A percentile compares a stretch with the other conserved stretches of the same genome.
These are phyloP conservation scores for Vanrija humicola DNA, from an alignment of 1,284 basidiomycete genomes.

Conservation along the genomic window DNA sequence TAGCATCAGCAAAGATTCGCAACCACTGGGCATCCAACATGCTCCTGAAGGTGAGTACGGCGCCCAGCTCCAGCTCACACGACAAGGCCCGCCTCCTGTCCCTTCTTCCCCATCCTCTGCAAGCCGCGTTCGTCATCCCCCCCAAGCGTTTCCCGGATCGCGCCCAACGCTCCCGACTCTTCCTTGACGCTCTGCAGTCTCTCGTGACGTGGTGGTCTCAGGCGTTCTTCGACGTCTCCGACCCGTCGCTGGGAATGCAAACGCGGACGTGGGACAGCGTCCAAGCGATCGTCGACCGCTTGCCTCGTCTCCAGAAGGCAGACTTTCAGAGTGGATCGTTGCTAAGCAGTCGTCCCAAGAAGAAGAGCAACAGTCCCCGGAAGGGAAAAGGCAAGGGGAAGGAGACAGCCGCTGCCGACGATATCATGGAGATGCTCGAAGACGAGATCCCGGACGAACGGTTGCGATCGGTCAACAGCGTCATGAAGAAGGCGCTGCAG, in stretches of 20 bases:
- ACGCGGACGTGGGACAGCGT: constrained; percentile 68
- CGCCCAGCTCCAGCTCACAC: background rate
- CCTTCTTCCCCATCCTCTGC: constrained; percentile 69
- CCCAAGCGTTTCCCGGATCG: constrained; percentile 77
- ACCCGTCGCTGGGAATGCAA: constrained; percentile 53
- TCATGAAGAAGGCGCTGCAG: constrained; percentile 84
- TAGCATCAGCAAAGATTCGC: constrained; percentile 69
- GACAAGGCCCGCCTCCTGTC: constrained; percentile 65
- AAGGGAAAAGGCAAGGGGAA: constrained; percentile 47
- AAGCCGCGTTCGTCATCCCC: constrained; percentile 75
- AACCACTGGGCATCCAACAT: constrained; percentile 83
- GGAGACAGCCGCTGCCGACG: constrained; percentile 34
- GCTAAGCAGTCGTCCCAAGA: background rate
- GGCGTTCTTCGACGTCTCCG: constrained; percentile 60
- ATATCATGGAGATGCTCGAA: constrained; percentile 30
- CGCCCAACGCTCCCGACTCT: constrained; percentile 73
- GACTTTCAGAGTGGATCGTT: constrained; percentile 16
- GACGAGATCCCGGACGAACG: constrained; percentile 59
- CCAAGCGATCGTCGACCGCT: constrained; percentile 38
- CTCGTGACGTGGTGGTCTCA: constrained; percentile 79
- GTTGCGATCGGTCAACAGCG: constrained; percentile 70
- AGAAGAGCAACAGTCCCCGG: background rate
- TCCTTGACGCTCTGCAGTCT: constrained; percentile 69
- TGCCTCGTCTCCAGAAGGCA: constrained; percentile 30
- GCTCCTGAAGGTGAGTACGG: constrained; percentile 64